Evolutionary conservation across 2,329 filamentous ascomycete genomes (phyloP), one percentile per base, ranked within the genome.

Genomic region (Sarocladium brachiariae): DNA sequence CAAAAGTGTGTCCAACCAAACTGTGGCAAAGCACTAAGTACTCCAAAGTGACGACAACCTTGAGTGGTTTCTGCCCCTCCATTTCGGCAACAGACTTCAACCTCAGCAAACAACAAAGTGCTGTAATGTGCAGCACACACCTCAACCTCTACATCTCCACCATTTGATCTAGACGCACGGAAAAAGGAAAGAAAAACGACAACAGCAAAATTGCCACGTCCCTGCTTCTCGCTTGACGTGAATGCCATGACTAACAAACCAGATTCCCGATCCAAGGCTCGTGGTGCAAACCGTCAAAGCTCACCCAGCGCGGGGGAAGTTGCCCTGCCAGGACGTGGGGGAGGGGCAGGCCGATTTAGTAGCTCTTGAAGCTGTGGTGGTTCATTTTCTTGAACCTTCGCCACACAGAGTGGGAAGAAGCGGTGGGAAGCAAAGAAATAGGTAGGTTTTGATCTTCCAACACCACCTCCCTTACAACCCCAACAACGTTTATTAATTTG

Each of bases 161-260:
- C n/a, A 7, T 13, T 30, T 7, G 27, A 30, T 7, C 21, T 18
- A 39, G 16, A 9, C 16, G 7, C 16, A 39, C 4, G 35, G 13
- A 8, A 21, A 39, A 21, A 9, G 33, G 27, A 31, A 31, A 31
- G 27, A 31, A 31, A 31, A 31, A 31, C 7, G 27, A 7, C 27
- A 31, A 31, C 13, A 8, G 7, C 27, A 37, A 37, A n/a, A 37
- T 37, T 39, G 18, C 19, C 11, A 21, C 37, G 16, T 6, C 24
- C 24, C 13, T 27, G 27, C 39, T 23, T 45, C 13, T 16, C 21
- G 23, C 21, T 45, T 30, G 4, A 7, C 21, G 4, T 7, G 21
- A 45, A 19, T 19, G 33, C 11, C 27, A 47, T 47, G 43, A 47
- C 43, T 33, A 47, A 47, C 24, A 47, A 47, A 47, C 24, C 25